Evolutionary conservation across 768 basidiomycete species (phyloP).

Genomic region (Pulveroboletus frians): DNA sequence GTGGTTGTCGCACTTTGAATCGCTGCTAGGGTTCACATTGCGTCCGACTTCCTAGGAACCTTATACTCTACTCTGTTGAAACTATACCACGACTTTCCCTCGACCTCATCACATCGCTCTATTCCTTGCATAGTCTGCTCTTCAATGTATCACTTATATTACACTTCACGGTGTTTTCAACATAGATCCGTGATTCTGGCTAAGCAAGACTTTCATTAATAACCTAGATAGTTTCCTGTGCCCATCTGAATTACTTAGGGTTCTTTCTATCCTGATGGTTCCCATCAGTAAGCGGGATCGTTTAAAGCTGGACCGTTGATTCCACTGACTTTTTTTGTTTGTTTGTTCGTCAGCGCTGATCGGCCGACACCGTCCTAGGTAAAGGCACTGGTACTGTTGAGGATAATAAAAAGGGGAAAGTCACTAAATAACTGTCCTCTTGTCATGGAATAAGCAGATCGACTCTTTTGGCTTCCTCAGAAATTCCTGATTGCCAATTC

Average conservation of each 20-base stretch:
- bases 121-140: constrained; percentile 29
- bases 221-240: constrained; percentile 23
- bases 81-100: constrained; percentile 27
- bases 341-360: constrained; percentile 5
- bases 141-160: constrained; percentile 28
- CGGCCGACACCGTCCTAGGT: not conserved
- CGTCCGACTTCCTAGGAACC: constrained; percentile 18
- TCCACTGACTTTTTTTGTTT: constrained; percentile 14
- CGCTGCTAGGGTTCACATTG: constrained; percentile 11
- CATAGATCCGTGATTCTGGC: constrained; percentile 26
- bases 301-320: not conserved
- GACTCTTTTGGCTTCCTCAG: not conserved
- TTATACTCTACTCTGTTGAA: constrained; percentile 26
- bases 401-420: not conserved
- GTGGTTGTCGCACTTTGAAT: constrained; percentile 9
- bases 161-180: constrained; percentile 16
- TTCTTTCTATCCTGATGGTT: constrained; percentile 6
- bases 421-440: not conserved
- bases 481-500: not conserved
- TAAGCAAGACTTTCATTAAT: constrained; percentile 19
- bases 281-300: constrained; percentile 22
- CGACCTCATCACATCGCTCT: constrained; percentile 12
- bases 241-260: constrained; percentile 13
- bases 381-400: not conserved
- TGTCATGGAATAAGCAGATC: not conserved